Percentiles rank a stretch among this genome's conserved stretches.
Conservation (phyloP, 2,329 filamentous ascomycete genomes). For the Cephalotrichum gorgonifer region DNA sequence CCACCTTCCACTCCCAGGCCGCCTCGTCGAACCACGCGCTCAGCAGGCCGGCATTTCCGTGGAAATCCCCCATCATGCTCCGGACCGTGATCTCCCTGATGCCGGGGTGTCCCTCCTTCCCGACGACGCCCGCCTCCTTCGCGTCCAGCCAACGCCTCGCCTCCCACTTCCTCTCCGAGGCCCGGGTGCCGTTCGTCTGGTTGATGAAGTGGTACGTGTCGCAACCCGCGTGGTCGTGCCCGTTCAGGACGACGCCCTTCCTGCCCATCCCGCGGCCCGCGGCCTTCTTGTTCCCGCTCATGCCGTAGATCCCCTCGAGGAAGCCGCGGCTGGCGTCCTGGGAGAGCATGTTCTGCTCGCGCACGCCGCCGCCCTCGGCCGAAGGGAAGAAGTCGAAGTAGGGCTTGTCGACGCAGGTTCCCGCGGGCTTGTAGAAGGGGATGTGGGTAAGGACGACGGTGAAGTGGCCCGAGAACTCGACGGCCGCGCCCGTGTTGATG, state of each 20-base stretch:
- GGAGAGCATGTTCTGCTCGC: constrained; percentile 86
- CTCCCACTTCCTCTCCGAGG: constrained; percentile 37
- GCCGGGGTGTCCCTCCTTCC: constrained; percentile 40
- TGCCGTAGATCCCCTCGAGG: constrained; percentile 75
- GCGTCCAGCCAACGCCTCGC: constrained; percentile 36
- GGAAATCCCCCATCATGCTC: constrained; percentile 97
- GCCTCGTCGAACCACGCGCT: constrained; percentile 79
- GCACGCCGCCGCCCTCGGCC: constrained; percentile 59
- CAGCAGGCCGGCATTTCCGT: constrained; percentile 81
- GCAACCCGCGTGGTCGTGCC: constrained; percentile 92
- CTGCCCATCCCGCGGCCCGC: constrained; percentile 55
- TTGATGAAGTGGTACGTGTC: constrained; percentile 79
- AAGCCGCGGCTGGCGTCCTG: constrained; percentile 61
- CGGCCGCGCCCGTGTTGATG: constrained; percentile 51
- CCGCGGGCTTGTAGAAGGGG: constrained; percentile 72
- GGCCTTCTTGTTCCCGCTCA: constrained; percentile 51
- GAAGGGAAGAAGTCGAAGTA: constrained; percentile 68
- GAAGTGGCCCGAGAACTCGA: constrained; percentile 54
- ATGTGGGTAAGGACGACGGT: constrained; percentile 88
- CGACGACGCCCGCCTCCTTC: constrained; percentile 26
- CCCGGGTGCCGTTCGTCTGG: constrained; percentile 35
- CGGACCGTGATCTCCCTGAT: constrained; percentile 85
- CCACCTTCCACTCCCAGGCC: constrained; percentile 67
- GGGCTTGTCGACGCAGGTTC: constrained; percentile 75
- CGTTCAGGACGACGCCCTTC: constrained; percentile 73